Evolutionary conservation across 2,329 filamentous ascomycete species (phyloP), one percentile per base, ranked within the genome.

Genomic region (Nannizziopsis arthrosporioides): DNA sequence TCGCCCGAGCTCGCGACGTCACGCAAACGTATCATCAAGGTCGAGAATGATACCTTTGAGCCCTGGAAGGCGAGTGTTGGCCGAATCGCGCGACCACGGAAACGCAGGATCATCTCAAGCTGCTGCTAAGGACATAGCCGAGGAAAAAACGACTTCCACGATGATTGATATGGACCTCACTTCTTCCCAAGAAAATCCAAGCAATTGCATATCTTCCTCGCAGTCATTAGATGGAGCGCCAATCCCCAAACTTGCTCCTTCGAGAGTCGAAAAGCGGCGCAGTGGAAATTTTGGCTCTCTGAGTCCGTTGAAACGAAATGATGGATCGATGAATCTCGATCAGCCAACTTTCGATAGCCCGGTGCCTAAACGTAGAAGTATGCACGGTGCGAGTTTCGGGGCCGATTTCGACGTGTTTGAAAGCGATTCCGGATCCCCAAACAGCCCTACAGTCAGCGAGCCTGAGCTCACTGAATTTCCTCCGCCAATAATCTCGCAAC

Each of bases 261-360:
- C 70, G 39, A 67, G 67, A 44, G 65, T 72, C 39, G 75, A 75
- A 52, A 75, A 72, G 62, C 69, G 63, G 56, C 64, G 69, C 12
- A 72, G 68, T 55, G 67, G 66, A 17, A 69, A 61, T 42, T 67
- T 73, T 59, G 67, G 68, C 55, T 67, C 72, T 41, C 68, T 72
- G 5, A 94, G 90, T 62, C 89, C 90, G 4, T 70, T 96, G 57
- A 95, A 96, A 74, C 81, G 92, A 57, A 90, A 84, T 61, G 90
- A 96, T 69, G 83, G 85, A 38, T 82, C 83, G 44, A 90, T 94
- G 84, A 87, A 86, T 59, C 70, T 93, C 42, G 89, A 94, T 59
- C 83, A 85, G 54, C 74, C 80, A 22, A 49, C 37, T 15, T 35
- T 57, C 73, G 84, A 48, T 85, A 85, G 56, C 60, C 90, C 92